Evolutionary conservation across 2,329 filamentous ascomycete species (phyloP).

Genomic region (Apiospora saccharicola): DNA sequence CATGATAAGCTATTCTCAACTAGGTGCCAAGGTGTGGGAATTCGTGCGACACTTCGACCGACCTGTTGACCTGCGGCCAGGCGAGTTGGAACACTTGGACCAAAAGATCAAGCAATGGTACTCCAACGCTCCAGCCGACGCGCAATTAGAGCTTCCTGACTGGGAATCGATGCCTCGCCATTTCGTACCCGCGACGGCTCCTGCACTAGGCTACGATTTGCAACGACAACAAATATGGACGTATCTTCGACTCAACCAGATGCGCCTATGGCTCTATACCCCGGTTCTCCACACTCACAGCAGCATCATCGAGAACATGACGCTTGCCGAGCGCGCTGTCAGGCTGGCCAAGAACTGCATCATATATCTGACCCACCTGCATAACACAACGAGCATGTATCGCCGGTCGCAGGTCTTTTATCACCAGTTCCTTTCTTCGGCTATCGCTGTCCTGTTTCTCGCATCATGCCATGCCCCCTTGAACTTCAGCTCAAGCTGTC

Average conservation of each 20-base stretch:
- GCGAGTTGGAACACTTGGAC: slow-evolving; percentile 83
- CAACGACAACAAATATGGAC: slow-evolving; percentile 83
- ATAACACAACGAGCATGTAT: slow-evolving; percentile 76
- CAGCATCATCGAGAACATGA: slow-evolving; percentile 79
- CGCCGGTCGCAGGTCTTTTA: slow-evolving; percentile 77
- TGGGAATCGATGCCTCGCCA: slow-evolving; percentile 53
- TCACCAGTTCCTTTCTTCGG: slow-evolving; percentile 80
- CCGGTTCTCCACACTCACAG: slow-evolving; percentile 85
- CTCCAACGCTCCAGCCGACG: slow-evolving; percentile 70
- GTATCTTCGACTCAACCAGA: slow-evolving; percentile 87
- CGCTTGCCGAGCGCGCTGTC: slow-evolving; percentile 76
- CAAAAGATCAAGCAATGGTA: slow-evolving; percentile 90
- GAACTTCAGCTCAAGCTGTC: slow-evolving; percentile 71
- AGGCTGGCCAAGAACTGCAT: slow-evolving; percentile 81
- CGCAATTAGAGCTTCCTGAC: slow-evolving; percentile 60
- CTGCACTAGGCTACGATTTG: slow-evolving; percentile 65
- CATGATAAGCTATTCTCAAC: slow-evolving; percentile 85
- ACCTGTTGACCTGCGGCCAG: slow-evolving; percentile 70
- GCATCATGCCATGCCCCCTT: slow-evolving; percentile 79
- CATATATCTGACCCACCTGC: slow-evolving; percentile 72
- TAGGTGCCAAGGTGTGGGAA: slow-evolving; percentile 87
- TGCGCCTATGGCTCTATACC: slow-evolving; percentile 87
- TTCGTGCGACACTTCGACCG: slow-evolving; percentile 76
- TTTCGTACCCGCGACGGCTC: slow-evolving; percentile 44
- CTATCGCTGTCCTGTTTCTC: slow-evolving; percentile 78